phyloP scores from a whole-genome alignment of 345 rosid genomes.

The Mallotus nudiflorus region DNA sequence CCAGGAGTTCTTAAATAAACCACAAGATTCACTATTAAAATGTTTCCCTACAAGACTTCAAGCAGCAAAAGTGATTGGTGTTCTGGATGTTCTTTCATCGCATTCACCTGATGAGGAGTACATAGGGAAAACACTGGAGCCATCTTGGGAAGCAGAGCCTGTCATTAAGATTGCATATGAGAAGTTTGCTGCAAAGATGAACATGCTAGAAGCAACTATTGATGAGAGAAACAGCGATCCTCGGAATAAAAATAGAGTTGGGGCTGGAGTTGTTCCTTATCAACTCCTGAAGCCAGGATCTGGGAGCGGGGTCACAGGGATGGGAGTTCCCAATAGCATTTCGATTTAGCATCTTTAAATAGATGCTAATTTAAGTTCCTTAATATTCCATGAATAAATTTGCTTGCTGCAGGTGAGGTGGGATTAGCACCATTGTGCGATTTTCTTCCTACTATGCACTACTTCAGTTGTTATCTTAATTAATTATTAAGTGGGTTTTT shows the following conservation, averaged over 20 bases:
- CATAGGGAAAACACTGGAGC: constrained; percentile 12
- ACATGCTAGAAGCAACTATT: constrained; percentile 16
- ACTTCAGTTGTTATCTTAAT: too few relatives aligned
- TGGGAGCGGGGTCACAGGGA: constrained; percentile 18
- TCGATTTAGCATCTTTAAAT: too few relatives aligned
- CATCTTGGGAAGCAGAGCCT: constrained; percentile 16
- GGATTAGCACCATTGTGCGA: too few relatives aligned
- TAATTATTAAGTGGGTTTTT: too few relatives aligned
- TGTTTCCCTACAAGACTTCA: constrained; percentile 47
- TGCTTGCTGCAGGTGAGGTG: too few relatives aligned
- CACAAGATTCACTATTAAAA: constrained; percentile 25
- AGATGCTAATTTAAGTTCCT: too few relatives aligned
- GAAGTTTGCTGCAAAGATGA: constrained; percentile 17
- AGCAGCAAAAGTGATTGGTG: constrained; percentile 33
- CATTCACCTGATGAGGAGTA: constrained; percentile 31
- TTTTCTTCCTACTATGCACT: too few relatives aligned
- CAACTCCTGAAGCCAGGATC: constrained; percentile 23
- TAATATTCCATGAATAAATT: too few relatives aligned
- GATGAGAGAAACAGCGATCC: constrained; percentile 16
- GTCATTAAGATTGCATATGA: constrained; percentile 20
- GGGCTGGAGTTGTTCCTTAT: constrained; percentile 24
- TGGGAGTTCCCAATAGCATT: constrained; percentile 25
- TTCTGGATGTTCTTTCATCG: constrained; percentile 13
- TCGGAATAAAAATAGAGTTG: constrained; percentile 20
- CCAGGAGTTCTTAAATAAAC: constrained; percentile 34